These are phyloP conservation scores for Cyberlindnera samutprakarnensis DNA, from an alignment of 805 yeast species.

Conservation along the genomic window DNA sequence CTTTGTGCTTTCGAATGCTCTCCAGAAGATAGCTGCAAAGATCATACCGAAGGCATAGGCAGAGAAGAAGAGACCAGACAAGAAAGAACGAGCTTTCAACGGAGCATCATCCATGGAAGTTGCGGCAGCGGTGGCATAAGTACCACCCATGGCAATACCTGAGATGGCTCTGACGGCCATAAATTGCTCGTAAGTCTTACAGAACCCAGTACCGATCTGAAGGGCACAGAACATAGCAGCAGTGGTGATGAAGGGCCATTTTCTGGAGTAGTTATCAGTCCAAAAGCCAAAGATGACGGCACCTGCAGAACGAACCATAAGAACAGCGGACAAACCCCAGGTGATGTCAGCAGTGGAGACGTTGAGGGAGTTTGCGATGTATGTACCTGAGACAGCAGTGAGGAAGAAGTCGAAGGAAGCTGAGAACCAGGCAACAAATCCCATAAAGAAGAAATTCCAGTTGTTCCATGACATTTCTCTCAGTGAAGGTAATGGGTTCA, in stretches of 20 bases:
- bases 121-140: conserved; percentile 37
- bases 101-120: conserved; percentile 59
- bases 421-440: conserved; percentile 62
- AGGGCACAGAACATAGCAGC: conserved; percentile 42
- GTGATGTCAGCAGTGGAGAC: conserved; percentile 45
- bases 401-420: conserved; percentile 69
- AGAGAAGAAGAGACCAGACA: conserved; percentile 53
- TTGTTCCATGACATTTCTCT: conserved; percentile 29
- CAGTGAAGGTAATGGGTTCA: conserved; percentile 40
- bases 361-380: conserved; percentile 43
- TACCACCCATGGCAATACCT: conserved; percentile 50
- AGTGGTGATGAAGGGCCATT: conserved; percentile 57
- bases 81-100: conserved; percentile 47
- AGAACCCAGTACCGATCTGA: conserved; percentile 63
- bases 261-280: conserved; percentile 59
- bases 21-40: conserved; percentile 53
- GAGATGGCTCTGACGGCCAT: conserved; percentile 56
- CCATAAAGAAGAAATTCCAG: conserved; percentile 55
- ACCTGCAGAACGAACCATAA: conserved; percentile 67
- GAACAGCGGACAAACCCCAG: conserved; percentile 68
- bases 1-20: conserved; percentile 45
- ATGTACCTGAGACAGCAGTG: conserved; percentile 49
- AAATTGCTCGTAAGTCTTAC: conserved; percentile 47
- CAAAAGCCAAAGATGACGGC: conserved; percentile 59
- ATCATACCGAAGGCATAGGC: conserved; percentile 62